phyloP scores from a whole-genome alignment of 148 eudicot genomes.

The Spergularia bocconei region DNA sequence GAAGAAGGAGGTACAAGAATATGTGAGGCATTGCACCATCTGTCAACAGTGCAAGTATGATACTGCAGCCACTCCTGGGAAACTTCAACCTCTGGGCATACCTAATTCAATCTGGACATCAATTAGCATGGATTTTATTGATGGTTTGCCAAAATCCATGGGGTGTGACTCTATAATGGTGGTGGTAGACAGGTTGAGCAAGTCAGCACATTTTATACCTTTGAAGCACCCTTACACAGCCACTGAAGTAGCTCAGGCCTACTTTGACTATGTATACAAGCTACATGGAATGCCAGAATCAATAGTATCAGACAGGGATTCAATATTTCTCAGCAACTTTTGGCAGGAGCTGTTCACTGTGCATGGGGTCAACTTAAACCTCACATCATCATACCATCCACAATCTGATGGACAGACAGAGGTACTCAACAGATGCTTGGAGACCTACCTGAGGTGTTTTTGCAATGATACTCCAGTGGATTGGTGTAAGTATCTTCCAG shows the following conservation, averaged over 20 bases:
- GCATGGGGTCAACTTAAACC: background rate
- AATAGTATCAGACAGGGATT: background rate
- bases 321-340: too few relatives aligned
- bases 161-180: background rate
- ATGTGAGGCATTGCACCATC: background rate
- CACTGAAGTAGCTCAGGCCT: background rate
- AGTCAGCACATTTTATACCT: background rate
- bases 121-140: background rate
- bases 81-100: background rate
- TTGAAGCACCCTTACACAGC: background rate
- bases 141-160: background rate
- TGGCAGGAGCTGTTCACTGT: background rate
- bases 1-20: background rate
- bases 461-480: background rate
- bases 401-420: conserved; percentile 5
- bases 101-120: background rate
- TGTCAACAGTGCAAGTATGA: background rate
- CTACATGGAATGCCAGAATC: background rate
- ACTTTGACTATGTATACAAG: background rate
- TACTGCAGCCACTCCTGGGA: background rate
- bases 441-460: background rate
- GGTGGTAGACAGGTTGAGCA: background rate
- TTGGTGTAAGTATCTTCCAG: background rate
- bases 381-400: background rate
- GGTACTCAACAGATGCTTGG: background rate